Conservation (phyloP, 2,329 filamentous ascomycete species). For the Lasiodiplodia theobromae region DNA sequence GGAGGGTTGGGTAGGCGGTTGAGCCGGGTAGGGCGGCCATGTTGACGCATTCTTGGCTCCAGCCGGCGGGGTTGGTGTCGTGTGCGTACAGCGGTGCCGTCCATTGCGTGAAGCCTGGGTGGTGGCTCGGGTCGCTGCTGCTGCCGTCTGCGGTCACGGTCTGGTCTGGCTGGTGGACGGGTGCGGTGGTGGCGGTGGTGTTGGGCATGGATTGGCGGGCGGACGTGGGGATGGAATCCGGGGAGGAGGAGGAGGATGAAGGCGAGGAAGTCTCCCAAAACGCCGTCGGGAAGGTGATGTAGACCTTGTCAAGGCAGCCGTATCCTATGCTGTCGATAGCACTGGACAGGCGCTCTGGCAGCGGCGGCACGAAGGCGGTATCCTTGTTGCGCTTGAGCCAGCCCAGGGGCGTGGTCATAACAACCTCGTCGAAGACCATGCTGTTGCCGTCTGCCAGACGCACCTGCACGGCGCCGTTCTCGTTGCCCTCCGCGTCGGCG, state of each 20-base stretch:
- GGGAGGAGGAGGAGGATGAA: background rate
- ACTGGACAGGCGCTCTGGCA: slow-evolving; percentile 62
- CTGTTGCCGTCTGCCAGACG: slow-evolving; percentile 54
- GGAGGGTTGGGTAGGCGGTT: slow-evolving; percentile 76
- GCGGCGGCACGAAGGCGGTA: slow-evolving; percentile 61
- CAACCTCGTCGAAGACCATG: slow-evolving; percentile 70
- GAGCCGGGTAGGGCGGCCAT: slow-evolving; percentile 67
- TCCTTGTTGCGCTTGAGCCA: slow-evolving; percentile 68
- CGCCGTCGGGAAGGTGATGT: slow-evolving; percentile 71
- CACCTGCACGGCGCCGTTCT: slow-evolving; percentile 47
- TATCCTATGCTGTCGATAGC: slow-evolving; percentile 73
- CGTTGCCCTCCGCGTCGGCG: slow-evolving; percentile 29
- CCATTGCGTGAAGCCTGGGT: slow-evolving; percentile 78
- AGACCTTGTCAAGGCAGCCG: slow-evolving; percentile 72
- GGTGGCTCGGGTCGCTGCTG: slow-evolving; percentile 34
- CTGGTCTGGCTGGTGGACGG: slow-evolving; percentile 45
- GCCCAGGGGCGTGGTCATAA: slow-evolving; percentile 72
- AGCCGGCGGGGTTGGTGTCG: slow-evolving; percentile 66
- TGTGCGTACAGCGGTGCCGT: slow-evolving; percentile 72
- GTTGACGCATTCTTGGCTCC: slow-evolving; percentile 81
- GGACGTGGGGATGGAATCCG: slow-evolving; percentile 20
- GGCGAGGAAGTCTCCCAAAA: slow-evolving; percentile 68
- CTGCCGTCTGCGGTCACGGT: slow-evolving; percentile 34
- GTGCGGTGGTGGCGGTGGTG: slow-evolving; percentile 46
- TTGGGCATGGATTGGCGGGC: slow-evolving; percentile 41